These are phyloP conservation scores for Lactifluus rugatus DNA, from an alignment of 768 basidiomycete genomes.

Conservation along the genomic window DNA sequence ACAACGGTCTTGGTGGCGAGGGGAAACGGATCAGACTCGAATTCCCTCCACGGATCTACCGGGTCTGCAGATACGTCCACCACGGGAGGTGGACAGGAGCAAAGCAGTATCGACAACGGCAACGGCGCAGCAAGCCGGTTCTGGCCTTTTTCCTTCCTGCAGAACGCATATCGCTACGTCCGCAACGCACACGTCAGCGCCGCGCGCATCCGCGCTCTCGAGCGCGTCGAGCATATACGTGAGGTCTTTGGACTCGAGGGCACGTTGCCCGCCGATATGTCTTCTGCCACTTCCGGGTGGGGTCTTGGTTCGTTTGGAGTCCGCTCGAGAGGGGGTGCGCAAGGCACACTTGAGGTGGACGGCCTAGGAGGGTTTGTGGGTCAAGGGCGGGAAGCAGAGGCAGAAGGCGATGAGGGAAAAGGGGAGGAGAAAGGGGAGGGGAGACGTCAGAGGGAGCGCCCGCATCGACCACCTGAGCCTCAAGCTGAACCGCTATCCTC, in stretches of 20 bases:
- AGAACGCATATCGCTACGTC: constrained; percentile 48
- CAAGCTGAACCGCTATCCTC: neutral
- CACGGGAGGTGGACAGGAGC: neutral
- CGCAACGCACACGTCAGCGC: constrained; percentile 65
- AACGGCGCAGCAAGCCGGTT: neutral
- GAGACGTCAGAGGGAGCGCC: constrained; percentile 24
- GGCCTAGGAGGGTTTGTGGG: neutral
- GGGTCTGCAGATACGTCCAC: neutral
- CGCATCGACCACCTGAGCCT: constrained; percentile 5
- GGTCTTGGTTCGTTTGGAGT: constrained; percentile 62
- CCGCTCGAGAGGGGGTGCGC: constrained; percentile 27
- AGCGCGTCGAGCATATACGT: constrained; percentile 57
- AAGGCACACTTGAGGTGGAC: constrained; percentile 24
- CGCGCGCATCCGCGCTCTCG: constrained; percentile 58
- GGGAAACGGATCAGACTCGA: constrained; percentile 30
- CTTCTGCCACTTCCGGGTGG: constrained; percentile 44
- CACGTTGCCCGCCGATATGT: constrained; percentile 16
- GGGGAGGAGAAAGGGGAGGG: neutral
- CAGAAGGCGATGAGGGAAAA: neutral
- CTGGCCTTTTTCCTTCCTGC: constrained; percentile 27
- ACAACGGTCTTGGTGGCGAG: neutral
- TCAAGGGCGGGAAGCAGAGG: constrained; percentile 14
- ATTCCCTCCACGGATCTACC: neutral
- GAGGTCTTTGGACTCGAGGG: constrained; percentile 41
- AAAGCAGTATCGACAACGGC: too few relatives aligned